phyloP scores from a whole-genome alignment of 1,139 yeast genomes.

The Citeromyces siamensis region DNA sequence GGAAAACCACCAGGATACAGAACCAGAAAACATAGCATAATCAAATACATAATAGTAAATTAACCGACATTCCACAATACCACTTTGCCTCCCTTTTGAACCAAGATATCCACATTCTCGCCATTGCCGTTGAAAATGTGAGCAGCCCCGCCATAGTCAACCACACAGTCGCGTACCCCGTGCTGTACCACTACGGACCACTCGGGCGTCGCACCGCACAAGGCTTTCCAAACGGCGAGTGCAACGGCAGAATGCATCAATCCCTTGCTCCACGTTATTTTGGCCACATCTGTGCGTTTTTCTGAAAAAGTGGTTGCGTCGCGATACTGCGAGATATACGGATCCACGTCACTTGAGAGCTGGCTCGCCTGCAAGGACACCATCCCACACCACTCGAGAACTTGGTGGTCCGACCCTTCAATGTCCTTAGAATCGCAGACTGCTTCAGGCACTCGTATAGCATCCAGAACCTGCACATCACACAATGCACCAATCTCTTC shows the following conservation, averaged over 20 bases:
- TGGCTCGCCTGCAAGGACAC: slow-evolving; percentile 14
- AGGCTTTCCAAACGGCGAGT: neutral
- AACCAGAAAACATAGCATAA: slow-evolving; percentile 9
- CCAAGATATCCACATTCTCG: slow-evolving; percentile 13
- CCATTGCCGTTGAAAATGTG: slow-evolving; percentile 17
- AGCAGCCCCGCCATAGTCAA: slow-evolving; percentile 14
- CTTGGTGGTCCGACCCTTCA: slow-evolving; percentile 11
- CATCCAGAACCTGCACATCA: slow-evolving; percentile 6
- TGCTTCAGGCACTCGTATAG: slow-evolving; percentile 11
- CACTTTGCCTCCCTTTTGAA: slow-evolving; percentile 9
- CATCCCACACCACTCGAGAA: slow-evolving; percentile 18
- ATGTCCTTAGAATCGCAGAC: slow-evolving; percentile 9
- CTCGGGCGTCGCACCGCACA: neutral
- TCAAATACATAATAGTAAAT: slow-evolving; percentile 4
- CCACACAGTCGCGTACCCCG: slow-evolving; percentile 16
- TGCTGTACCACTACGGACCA: slow-evolving; percentile 15
- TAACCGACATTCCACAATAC: slow-evolving; percentile 14
- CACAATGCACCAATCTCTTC: neutral
- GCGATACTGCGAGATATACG: slow-evolving; percentile 7
- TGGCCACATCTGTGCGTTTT: slow-evolving; percentile 4
- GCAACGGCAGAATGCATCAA: slow-evolving; percentile 5
- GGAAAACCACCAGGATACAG: slow-evolving; percentile 14
- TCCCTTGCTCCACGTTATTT: slow-evolving; percentile 4
- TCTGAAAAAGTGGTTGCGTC: neutral
- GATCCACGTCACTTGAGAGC: slow-evolving; percentile 7